Evolutionary conservation across 2,329 filamentous ascomycete genomes (phyloP).

Genomic region (Dothideomycetes sp.): DNA sequence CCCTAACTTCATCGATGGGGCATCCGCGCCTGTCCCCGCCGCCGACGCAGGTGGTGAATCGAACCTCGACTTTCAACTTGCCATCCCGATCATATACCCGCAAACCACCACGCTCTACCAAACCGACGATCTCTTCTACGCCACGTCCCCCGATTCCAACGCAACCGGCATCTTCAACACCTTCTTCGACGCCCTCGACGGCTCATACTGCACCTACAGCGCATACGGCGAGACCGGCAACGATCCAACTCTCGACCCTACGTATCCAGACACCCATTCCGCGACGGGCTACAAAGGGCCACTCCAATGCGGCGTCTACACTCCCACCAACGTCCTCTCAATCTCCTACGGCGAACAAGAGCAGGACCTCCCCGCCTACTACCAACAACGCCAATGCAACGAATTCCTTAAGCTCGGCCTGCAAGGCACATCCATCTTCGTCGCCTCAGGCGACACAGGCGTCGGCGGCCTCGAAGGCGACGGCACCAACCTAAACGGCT

Average conservation of each 20-base stretch:
- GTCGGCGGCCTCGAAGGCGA: slow-evolving; percentile 14
- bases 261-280: slow-evolving; percentile 28
- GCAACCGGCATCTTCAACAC: slow-evolving; percentile 32
- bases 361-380: slow-evolving; percentile 40
- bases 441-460: slow-evolving; percentile 38
- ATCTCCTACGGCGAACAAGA: slow-evolving; percentile 50
- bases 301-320: slow-evolving; percentile 32
- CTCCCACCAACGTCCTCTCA: slow-evolving; percentile 47
- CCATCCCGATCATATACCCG: slow-evolving; percentile 41
- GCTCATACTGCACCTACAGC: slow-evolving; percentile 40
- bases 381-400: slow-evolving; percentile 38
- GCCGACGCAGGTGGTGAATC: slow-evolving; percentile 27
- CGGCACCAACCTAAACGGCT: slow-evolving; percentile 19
- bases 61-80: slow-evolving; percentile 39
- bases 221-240: slow-evolving; percentile 38
- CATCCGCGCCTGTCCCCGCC: slow-evolving; percentile 13
- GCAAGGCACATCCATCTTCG: slow-evolving; percentile 37
- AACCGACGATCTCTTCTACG: slow-evolving; percentile 28
- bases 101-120: slow-evolving; percentile 39
- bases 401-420: slow-evolving; percentile 39
- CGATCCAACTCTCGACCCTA: slow-evolving; percentile 37
- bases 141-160: slow-evolving; percentile 25
- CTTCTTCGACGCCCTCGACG: slow-evolving; percentile 42
- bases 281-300: slow-evolving; percentile 19
- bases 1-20: slow-evolving; percentile 14